Evolutionary conservation across 306 rosid genomes (phyloP), one percentile per base, ranked within the genome.

Genomic region (Begonia fuchsioides): DNA sequence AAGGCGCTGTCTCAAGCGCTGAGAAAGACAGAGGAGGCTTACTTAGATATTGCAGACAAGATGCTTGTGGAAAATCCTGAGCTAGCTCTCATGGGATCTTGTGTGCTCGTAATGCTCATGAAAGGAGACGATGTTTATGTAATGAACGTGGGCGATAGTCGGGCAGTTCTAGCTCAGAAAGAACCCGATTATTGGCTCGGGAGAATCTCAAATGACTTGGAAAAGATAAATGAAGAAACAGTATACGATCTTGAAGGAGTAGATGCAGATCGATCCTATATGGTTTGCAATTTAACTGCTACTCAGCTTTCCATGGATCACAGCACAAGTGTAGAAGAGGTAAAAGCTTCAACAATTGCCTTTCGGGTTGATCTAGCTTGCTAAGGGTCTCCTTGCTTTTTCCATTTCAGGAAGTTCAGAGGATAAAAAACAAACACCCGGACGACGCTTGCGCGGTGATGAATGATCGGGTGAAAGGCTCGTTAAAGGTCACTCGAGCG

Each of bases 401-500:
- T 41, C n/a, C 12, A 41, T 41, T 41, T 41, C 45, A 41, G 45
- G 45, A 41, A 41, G 45, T 41, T 7, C 14, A 41, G 12, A 41
- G 45, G 14, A 41, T 41, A 41, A 41, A n/a, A 41, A 41, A 41
- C 14, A n/a, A 41, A 41, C 45, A 41, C 45, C 45, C 13, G n/a
- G 45, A 41, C 9, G 45, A 41, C 12, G 45, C 86, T 46, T 74
- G 72, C 68, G 86, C 94, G 13, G 63, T 92, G 44, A 45, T 75
- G 66, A 86, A 92, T 43, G 96, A 86, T 51, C 98, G 98, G 13
- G 98, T 92, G 8, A 92, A 92, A 66, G 96, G 98, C 54, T 85
- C 87, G 39, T 71, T 92, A 68, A 86, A 82, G 83, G 98, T 92
- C 57, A 85, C 98, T 3, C 79, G 96, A 15, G 96, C 98, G 11